Percentiles rank a stretch among this genome's conserved stretches.
Evolutionary conservation across 1,284 basidiomycete species (phyloP).

Genomic region (Marasmius fiardii): DNA sequence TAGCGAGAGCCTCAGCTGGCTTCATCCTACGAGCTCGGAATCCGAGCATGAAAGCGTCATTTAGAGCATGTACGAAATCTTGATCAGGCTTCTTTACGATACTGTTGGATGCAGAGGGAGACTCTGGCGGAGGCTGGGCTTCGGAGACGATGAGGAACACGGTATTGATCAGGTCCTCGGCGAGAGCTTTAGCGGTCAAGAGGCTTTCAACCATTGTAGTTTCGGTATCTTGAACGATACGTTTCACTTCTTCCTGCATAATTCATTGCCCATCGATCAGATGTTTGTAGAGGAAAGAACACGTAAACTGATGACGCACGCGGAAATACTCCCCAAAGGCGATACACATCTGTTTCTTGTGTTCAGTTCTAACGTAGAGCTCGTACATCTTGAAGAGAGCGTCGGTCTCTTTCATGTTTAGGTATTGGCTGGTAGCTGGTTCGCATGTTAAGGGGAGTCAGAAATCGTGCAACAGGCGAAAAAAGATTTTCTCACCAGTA

Average conservation of each 20-base stretch:
- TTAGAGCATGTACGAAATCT: constrained; percentile 59
- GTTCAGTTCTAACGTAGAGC: constrained; percentile 61
- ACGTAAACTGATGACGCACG: constrained; percentile 30
- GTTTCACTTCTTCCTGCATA: constrained; percentile 45
- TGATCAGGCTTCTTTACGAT: constrained; percentile 35
- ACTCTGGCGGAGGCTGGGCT: background rate
- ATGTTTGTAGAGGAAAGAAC: background rate
- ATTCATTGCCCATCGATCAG: background rate
- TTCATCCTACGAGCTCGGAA: constrained; percentile 83
- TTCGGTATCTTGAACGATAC: constrained; percentile 53
- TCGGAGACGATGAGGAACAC: constrained; percentile 35
- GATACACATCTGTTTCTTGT: constrained; percentile 51
- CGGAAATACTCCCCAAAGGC: constrained; percentile 61
- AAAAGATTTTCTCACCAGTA: constrained; percentile 38
- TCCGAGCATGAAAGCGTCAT: constrained; percentile 77
- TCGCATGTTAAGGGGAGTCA: background rate
- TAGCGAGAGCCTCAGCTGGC: constrained; percentile 94
- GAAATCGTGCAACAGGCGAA: background rate
- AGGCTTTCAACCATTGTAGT: constrained; percentile 80
- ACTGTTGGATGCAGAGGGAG: constrained; percentile 26
- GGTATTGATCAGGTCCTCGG: constrained; percentile 46
- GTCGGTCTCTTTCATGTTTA: constrained; percentile 46
- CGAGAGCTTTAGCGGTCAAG: constrained; percentile 66
- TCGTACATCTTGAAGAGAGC: constrained; percentile 60
- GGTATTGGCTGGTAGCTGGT: constrained; percentile 56